Evolutionary conservation across 2,329 filamentous ascomycete species (phyloP).

Genomic region (Zymoseptoria ardabiliae): DNA sequence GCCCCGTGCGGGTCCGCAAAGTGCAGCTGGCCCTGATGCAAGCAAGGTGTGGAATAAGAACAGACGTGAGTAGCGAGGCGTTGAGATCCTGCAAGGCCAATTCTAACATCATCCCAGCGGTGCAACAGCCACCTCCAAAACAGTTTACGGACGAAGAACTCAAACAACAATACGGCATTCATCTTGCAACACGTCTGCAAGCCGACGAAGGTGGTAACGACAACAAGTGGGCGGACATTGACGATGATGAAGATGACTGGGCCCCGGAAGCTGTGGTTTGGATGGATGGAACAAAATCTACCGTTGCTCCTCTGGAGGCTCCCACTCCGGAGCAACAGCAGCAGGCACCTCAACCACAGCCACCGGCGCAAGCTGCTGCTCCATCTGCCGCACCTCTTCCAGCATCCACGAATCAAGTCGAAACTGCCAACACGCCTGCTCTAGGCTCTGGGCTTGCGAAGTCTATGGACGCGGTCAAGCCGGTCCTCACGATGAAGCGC

Average conservation of each 20-base stretch:
- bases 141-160: slow-evolving; percentile 82
- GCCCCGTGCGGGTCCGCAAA: slow-evolving; percentile 29
- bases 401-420: slow-evolving; percentile 12
- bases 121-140: slow-evolving; percentile 62
- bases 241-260: slow-evolving; percentile 84
- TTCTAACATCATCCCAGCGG: slow-evolving; percentile 38
- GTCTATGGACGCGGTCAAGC: slow-evolving; percentile 21
- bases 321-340: slow-evolving; percentile 5
- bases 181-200: slow-evolving; percentile 71
- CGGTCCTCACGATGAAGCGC: slow-evolving; percentile 29
- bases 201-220: slow-evolving; percentile 67
- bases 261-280: slow-evolving; percentile 77
- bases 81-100: neutral
- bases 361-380: slow-evolving; percentile 3
- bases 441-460: slow-evolving; percentile 20
- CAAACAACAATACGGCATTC: slow-evolving; percentile 75
- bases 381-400: slow-evolving; percentile 4
- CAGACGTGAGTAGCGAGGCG: slow-evolving; percentile 52
- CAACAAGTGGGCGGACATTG: slow-evolving; percentile 82
- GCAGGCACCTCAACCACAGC: neutral
- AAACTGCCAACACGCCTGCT: slow-evolving; percentile 10
- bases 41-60: slow-evolving; percentile 86
- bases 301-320: slow-evolving; percentile 52
- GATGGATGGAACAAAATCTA: slow-evolving; percentile 81
- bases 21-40: slow-evolving; percentile 53